Base-by-base conservation (phyloP, 2,329 filamentous ascomycete species). In the Fusarium pseudograminearum region DNA sequence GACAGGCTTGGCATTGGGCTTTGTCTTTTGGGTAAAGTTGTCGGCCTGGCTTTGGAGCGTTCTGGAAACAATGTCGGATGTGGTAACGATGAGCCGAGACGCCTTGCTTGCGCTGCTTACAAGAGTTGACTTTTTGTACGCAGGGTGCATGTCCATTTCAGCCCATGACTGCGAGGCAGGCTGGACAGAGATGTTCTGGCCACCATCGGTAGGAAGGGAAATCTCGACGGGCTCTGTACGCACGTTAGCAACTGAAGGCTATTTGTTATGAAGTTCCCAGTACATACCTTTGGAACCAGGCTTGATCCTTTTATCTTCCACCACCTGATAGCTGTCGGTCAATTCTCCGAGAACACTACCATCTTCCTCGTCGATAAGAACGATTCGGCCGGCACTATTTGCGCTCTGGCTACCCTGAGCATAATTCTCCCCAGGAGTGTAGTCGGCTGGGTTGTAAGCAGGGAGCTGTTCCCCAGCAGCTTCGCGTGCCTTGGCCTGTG, bases 271-370 rank as follows among this genome's bases (percentile, higher is more conserved):
- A 47, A 34, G 15, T 7, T 30, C 16, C 18, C 28, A 22, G n/a
- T 5, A 24, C 53, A 34, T 83, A 97, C 94, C 92, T 86, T 99
- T 98, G 7, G 92, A 95, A n/a, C 96, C 96, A 18, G 91, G 90
- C 77, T 91, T 89, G 67, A 99, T 85, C 52, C 85, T 86, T 30
- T 88, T 84, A 70, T 94, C 89, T 76, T 98, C 94, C 18, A 95
- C 85, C 20, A 97, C 87, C 70, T 94, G 85, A 75, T 93, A 95
- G 20, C 91, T 91, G 61, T 95, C 91, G 61, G 91, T 89, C 66
- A 99, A 83, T 82, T 99, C 95, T 46, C 96, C 96, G 30, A 99
- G 92, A 11, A 99, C 92, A 73, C 93, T 97, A 54, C 96, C 96
- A 80, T 99, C 92, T 78, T 98, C 95, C 80, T 99, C 96, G 76